phyloP scores from a whole-genome alignment of 1,284 basidiomycete species.

The Ganoderma lingzhi region DNA sequence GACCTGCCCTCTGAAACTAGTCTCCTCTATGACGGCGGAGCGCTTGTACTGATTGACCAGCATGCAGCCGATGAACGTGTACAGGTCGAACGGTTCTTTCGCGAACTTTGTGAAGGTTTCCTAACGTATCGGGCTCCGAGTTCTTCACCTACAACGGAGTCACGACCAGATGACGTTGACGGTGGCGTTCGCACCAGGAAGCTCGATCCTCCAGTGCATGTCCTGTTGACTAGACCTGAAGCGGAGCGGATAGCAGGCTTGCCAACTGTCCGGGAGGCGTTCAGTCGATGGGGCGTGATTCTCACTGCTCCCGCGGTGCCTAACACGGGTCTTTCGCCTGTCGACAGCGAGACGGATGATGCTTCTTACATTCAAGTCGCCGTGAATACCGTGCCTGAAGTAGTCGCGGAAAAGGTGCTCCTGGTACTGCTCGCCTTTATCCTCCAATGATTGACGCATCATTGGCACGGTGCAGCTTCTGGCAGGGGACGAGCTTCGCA shows the following conservation, averaged over 20 bases:
- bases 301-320: constrained; percentile 46
- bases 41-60: constrained; percentile 90
- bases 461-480: constrained; percentile 56
- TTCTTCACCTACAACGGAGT: not conserved
- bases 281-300: constrained; percentile 78
- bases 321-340: not conserved
- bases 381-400: constrained; percentile 65
- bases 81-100: constrained; percentile 85
- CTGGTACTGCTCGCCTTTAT: not conserved
- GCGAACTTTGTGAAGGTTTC: constrained; percentile 74
- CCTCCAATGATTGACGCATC: constrained; percentile 12
- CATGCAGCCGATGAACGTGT: constrained; percentile 96
- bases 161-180: constrained; percentile 36
- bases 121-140: constrained; percentile 20
- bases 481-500: constrained; percentile 67
- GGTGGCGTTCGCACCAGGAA: constrained; percentile 47
- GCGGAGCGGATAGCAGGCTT: constrained; percentile 53
- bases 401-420: constrained; percentile 74
- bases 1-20: not conserved
- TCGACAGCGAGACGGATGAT: constrained; percentile 34
- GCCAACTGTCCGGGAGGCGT: constrained; percentile 51
- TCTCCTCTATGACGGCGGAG: constrained; percentile 5
- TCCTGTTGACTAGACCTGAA: constrained; percentile 75
- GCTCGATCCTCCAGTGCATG: constrained; percentile 58
- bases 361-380: constrained; percentile 63